phyloP scores from a whole-genome alignment of 2,329 filamentous ascomycete species.

The Aspergillus novoparasiticus region DNA sequence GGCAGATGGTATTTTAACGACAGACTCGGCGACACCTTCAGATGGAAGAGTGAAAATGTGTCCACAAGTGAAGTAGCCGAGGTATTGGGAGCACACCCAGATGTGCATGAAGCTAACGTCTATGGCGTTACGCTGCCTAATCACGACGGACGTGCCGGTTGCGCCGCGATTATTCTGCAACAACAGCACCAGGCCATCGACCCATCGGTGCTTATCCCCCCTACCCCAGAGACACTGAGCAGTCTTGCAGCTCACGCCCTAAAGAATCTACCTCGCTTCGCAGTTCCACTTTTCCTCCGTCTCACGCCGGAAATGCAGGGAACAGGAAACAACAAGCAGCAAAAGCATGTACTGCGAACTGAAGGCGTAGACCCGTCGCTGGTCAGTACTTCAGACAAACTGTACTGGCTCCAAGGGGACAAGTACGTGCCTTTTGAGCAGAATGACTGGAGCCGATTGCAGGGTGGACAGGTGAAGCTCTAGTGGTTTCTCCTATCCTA shows the following conservation, averaged over 20 bases:
- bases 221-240: slow-evolving; percentile 50
- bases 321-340: slow-evolving; percentile 87
- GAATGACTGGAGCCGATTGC: slow-evolving; percentile 69
- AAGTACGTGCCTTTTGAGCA: slow-evolving; percentile 69
- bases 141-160: slow-evolving; percentile 83
- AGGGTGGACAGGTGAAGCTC: slow-evolving; percentile 70
- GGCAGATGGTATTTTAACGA: slow-evolving; percentile 80
- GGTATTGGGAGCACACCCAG: slow-evolving; percentile 66
- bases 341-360: slow-evolving; percentile 72
- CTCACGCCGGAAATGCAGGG: slow-evolving; percentile 64
- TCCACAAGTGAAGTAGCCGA: slow-evolving; percentile 82
- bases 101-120: slow-evolving; percentile 77
- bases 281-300: slow-evolving; percentile 76
- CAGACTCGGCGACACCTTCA: slow-evolving; percentile 56
- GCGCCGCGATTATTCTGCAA: slow-evolving; percentile 69
- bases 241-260: slow-evolving; percentile 64
- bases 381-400: slow-evolving; percentile 43
- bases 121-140: slow-evolving; percentile 79
- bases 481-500: slow-evolving; percentile 38
- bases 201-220: slow-evolving; percentile 27
- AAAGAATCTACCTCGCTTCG: slow-evolving; percentile 68
- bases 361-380: slow-evolving; percentile 70
- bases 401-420: slow-evolving; percentile 69
- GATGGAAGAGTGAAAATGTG: slow-evolving; percentile 76
- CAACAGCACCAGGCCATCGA: slow-evolving; percentile 36